These are phyloP conservation scores for Venturiaceae sp. DNA, from an alignment of 2,329 filamentous ascomycete genomes.

Conservation along the genomic window DNA sequence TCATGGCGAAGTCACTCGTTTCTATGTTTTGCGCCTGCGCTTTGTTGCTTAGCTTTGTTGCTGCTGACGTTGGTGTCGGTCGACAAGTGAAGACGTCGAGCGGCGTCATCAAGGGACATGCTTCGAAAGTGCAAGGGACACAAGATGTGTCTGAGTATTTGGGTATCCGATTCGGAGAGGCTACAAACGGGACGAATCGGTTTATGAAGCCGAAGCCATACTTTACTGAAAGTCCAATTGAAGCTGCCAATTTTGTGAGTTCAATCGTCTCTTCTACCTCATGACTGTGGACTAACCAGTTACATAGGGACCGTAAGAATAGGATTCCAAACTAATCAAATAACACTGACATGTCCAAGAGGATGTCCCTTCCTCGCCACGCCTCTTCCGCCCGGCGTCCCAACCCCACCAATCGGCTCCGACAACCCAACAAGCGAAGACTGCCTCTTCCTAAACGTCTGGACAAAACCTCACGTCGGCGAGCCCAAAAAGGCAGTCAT, in stretches of 20 bases:
- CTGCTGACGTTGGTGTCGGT: background rate
- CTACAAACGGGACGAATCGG: background rate
- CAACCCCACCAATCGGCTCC: background rate
- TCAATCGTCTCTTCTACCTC: too few species aligned
- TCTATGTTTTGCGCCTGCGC: too few species aligned
- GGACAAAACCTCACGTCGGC: background rate
- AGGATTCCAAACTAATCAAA: too few species aligned
- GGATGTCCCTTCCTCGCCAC: background rate
- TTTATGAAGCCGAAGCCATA: background rate
- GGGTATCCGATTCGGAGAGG: background rate
- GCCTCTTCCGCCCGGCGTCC: background rate
- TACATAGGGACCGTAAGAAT: too few species aligned
- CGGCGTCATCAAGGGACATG: background rate
- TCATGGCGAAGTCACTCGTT: background rate
- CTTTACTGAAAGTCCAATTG: background rate
- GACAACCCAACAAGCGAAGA: slow-evolving; percentile 2
- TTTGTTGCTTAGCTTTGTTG: background rate
- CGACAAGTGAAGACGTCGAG: background rate
- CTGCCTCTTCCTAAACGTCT: slow-evolving; percentile 4
- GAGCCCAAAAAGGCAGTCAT: background rate
- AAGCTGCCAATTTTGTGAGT: background rate
- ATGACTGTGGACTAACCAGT: too few species aligned
- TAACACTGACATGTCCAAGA: too few species aligned
- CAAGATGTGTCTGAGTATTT: background rate
- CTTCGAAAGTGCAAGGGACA: background rate